Conservation (phyloP, 306 rosid genomes). For the barrel medic (Medicago truncatula) region MtrunA17r5.0-ANR NC_053049.1:37220001-37220500, state of each 20-base stretch:
- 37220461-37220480: constrained; percentile 13
- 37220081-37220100: too few relatives aligned
- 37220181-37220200: too few relatives aligned
- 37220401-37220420: not conserved
- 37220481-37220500: not conserved
- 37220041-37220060: too few relatives aligned
- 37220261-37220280: not conserved
- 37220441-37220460: too few relatives aligned
- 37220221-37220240: not conserved
- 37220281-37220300: not conserved
- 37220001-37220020: not conserved
- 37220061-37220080: too few relatives aligned
- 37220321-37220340: not conserved
- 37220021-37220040: too few relatives aligned
- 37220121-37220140: too few relatives aligned
- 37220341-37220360: not conserved
- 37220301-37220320: not conserved
- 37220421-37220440: too few relatives aligned
- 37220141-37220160: too few relatives aligned
- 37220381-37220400: constrained; percentile 2
- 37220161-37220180: too few relatives aligned
- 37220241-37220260: not conserved
- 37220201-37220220: not conserved
- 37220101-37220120: too few relatives aligned
- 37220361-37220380: not conserved